Conservation (phyloP, 371 early-diverging fungal species). For the Zychaea mexicana region DNA sequence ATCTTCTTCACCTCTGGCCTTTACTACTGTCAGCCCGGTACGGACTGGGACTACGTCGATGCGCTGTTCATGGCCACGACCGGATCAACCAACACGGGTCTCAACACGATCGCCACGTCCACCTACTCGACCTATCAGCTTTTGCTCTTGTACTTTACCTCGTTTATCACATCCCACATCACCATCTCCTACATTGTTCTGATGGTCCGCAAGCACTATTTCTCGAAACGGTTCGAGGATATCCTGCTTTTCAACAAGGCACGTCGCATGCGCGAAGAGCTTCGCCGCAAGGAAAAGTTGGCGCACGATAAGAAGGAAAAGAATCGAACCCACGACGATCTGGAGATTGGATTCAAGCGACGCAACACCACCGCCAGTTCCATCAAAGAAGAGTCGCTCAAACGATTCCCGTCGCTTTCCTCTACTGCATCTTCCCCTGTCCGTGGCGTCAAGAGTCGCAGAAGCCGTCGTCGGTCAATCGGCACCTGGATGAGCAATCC, state of each 20-base stretch:
- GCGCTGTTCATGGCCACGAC: conserved; percentile 45
- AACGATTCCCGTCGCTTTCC: conserved; percentile 23
- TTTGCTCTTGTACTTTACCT: conserved; percentile 30
- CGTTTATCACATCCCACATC: conserved; percentile 37
- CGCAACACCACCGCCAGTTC: neutral
- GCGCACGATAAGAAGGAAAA: conserved; percentile 1
- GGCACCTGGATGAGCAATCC: conserved; percentile 4
- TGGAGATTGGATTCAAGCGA: conserved; percentile 19
- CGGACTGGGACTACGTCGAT: conserved; percentile 42
- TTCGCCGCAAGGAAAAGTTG: conserved; percentile 15
- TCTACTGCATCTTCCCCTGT: conserved; percentile 26
- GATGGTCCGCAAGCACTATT: conserved; percentile 39
- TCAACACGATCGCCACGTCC: conserved; percentile 40
- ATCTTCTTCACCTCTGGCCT: conserved; percentile 31
- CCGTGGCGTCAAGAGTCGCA: conserved; percentile 2
- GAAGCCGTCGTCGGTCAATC: conserved; percentile 6
- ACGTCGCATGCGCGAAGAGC: conserved; percentile 31
- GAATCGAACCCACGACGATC: conserved; percentile 4
- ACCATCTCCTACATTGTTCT: conserved; percentile 38
- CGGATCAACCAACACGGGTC: conserved; percentile 41
- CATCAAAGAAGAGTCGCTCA: neutral
- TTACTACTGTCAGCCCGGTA: conserved; percentile 40
- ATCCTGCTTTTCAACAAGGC: conserved; percentile 40
- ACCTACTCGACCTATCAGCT: conserved; percentile 30
- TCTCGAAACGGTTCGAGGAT: conserved; percentile 53